Percentiles rank a stretch among this genome's conserved stretches.
Conservation (phyloP, 768 basidiomycete species). For the Psilocybe sp. region DNA sequence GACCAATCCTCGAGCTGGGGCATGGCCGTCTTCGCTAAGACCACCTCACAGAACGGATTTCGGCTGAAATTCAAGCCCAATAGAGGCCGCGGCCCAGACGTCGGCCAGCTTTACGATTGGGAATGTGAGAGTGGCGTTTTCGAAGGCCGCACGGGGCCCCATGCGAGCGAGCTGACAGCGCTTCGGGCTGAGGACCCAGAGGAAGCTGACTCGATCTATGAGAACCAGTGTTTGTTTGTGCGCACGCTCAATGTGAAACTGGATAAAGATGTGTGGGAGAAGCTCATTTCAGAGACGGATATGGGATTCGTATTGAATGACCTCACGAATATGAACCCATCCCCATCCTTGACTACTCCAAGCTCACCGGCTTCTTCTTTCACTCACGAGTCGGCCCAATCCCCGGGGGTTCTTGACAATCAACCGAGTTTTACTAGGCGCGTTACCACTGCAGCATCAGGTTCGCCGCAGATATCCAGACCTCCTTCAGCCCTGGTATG, state of each 20-base stretch:
- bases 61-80: constrained; percentile 5
- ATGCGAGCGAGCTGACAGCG: neutral
- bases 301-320: neutral
- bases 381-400: too few relatives aligned
- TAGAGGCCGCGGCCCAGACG: neutral
- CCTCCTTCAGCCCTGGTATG: neutral
- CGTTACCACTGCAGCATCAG: too few relatives aligned
- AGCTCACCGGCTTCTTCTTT: too few relatives aligned
- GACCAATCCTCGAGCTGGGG: constrained; percentile 19
- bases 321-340: neutral
- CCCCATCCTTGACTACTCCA: neutral
- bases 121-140: constrained; percentile 3
- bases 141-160: constrained; percentile 3
- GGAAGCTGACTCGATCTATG: neutral
- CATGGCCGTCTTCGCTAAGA: constrained; percentile 14
- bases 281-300: neutral
- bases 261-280: constrained; percentile 2
- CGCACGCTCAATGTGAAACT: constrained; percentile 8
- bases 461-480: neutral
- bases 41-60: constrained; percentile 1
- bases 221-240: constrained; percentile 11
- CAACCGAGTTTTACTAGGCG: too few relatives aligned
- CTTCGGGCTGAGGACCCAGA: neutral
- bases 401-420: too few relatives aligned
- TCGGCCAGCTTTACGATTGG: constrained; percentile 1